phyloP scores from a whole-genome alignment of 83 land plant genomes.

The Picea abies region DNA sequence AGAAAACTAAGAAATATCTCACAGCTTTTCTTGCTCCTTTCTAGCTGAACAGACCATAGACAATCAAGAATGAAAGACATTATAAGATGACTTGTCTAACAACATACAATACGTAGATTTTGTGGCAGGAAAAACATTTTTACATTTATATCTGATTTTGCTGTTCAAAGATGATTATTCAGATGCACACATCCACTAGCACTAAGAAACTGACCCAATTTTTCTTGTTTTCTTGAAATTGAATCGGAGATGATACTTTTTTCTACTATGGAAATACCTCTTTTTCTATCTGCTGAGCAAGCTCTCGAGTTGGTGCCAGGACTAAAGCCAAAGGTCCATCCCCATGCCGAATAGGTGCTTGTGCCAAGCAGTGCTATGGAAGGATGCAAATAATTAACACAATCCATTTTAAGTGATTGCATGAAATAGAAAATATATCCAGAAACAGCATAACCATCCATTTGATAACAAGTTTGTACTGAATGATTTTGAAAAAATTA shows the following conservation, averaged over 20 bases:
- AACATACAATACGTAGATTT: not conserved
- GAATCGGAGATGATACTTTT: not conserved
- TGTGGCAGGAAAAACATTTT: not conserved
- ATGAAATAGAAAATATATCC: not conserved
- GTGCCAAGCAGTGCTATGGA: slow-evolving; percentile 73
- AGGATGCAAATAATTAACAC: slow-evolving; percentile 10
- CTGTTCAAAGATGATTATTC: not conserved
- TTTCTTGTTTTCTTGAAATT: not conserved
- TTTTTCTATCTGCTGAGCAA: slow-evolving; percentile 77
- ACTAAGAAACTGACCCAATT: not conserved
- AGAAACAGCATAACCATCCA: not conserved
- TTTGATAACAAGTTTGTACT: not conserved
- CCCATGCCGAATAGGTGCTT: slow-evolving; percentile 63
- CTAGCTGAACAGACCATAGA: not conserved
- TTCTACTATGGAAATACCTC: slow-evolving; percentile 37
- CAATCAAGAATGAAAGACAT: not conserved
- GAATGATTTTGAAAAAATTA: not conserved
- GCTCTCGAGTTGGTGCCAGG: slow-evolving; percentile 71
- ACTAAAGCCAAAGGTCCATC: slow-evolving; percentile 73
- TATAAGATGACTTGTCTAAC: not conserved
- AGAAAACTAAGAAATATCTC: not conserved
- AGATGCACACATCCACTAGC: not conserved
- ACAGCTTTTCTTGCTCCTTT: not conserved
- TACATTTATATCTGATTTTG: not conserved
- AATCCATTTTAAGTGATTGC: not conserved